Percentiles rank a stretch among this genome's conserved stretches.
These are phyloP conservation scores for Biscogniauxia marginata DNA, from an alignment of 2,329 filamentous ascomycete species.

Conservation along the genomic window DNA sequence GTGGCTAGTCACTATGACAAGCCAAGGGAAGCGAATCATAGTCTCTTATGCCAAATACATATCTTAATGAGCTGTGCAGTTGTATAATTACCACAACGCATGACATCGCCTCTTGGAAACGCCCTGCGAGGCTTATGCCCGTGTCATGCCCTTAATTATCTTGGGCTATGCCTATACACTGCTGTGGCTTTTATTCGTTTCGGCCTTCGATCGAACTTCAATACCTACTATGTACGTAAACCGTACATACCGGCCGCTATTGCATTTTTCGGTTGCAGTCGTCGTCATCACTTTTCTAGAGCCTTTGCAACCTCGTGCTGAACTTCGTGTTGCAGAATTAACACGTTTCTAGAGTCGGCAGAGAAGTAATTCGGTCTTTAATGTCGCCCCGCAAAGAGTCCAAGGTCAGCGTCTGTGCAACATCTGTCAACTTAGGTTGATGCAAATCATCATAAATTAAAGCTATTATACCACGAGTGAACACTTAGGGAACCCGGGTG, in stretches of 20 bases:
- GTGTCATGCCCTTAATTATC: background rate
- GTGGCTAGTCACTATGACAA: background rate
- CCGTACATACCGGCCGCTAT: no score
- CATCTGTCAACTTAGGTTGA: slow-evolving; percentile 8
- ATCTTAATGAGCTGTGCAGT: background rate
- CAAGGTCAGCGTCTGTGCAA: slow-evolving; percentile 1
- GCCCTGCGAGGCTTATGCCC: background rate
- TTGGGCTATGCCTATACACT: background rate
- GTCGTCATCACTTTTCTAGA: no score
- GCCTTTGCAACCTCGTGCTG: background rate
- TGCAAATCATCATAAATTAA: slow-evolving; percentile 27
- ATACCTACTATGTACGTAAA: background rate
- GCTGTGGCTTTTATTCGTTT: background rate
- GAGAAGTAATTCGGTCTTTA: background rate
- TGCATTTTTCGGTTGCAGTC: no score
- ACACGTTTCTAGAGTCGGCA: background rate
- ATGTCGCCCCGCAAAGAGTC: background rate
- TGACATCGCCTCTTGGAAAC: background rate
- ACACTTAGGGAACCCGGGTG: slow-evolving; percentile 16
- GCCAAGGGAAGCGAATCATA: background rate
- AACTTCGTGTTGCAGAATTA: background rate
- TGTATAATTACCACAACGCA: background rate
- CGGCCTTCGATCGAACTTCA: no score
- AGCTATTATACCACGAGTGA: slow-evolving; percentile 13
- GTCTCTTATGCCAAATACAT: background rate